Evolutionary conservation across 192 early-diverging fungal species (phyloP).

Genomic region (Bifiguratus adelaidae): DNA sequence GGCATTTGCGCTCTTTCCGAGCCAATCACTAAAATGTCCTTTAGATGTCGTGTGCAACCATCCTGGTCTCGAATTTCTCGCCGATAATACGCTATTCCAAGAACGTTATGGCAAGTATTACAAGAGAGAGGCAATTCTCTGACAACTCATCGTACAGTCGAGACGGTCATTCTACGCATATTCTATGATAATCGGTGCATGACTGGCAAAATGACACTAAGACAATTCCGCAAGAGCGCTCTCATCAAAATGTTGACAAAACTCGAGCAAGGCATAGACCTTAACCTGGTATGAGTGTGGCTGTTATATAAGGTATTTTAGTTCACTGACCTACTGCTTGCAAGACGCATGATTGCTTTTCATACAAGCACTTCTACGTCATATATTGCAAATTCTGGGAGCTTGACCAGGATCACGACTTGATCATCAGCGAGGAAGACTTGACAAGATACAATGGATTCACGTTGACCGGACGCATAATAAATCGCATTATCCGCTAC

Average conservation of each 20-base stretch:
- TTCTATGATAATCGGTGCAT: constrained; percentile 66
- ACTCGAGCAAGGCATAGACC: constrained; percentile 63
- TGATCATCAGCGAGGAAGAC: constrained; percentile 58
- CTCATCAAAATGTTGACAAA: constrained; percentile 50
- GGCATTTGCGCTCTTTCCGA: background rate
- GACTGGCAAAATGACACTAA: constrained; percentile 62
- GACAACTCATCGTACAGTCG: constrained; percentile 30
- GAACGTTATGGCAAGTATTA: constrained; percentile 59
- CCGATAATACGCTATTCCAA: constrained; percentile 70
- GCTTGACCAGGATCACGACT: constrained; percentile 82
- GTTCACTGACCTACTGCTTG: background rate
- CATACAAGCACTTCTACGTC: constrained; percentile 97
- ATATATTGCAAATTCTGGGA: constrained; percentile 97
- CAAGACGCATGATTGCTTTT: constrained; percentile 75
- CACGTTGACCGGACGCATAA: constrained; percentile 54
- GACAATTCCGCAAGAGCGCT: constrained; percentile 59
- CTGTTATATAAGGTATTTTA: background rate
- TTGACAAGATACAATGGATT: constrained; percentile 63
- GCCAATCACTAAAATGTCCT: background rate
- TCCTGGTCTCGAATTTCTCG: constrained; percentile 79
- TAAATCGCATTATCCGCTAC: constrained; percentile 64
- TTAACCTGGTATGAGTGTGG: constrained; percentile 38
- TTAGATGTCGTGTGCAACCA: constrained; percentile 74
- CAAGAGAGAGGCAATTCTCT: background rate
- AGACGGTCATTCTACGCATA: constrained; percentile 82